These are phyloP conservation scores for Mortierella sp. DNA, from an alignment of 371 early-diverging fungal species.

Conservation along the genomic window DNA sequence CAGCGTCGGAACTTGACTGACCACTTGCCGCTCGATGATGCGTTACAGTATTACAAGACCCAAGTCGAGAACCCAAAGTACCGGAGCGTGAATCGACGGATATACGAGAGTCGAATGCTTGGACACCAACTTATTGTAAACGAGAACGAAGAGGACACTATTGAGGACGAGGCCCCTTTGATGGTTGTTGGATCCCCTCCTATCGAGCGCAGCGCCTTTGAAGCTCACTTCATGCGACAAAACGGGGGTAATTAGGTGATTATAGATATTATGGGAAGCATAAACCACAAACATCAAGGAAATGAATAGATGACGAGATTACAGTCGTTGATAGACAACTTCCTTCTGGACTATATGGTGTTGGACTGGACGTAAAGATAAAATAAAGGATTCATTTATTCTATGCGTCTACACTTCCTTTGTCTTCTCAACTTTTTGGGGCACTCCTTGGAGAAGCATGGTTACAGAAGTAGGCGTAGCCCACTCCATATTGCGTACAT, in stretches of 20 bases:
- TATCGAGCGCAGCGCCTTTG: constrained; percentile 14
- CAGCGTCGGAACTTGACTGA: constrained; percentile 68
- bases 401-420: constrained; percentile 4
- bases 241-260: background rate
- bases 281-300: background rate
- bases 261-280: background rate
- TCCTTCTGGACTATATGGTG: no score
- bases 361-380: no score
- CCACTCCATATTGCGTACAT: constrained; percentile 48
- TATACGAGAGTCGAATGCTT: constrained; percentile 50
- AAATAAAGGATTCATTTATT: background rate
- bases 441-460: constrained; percentile 42
- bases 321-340: no score
- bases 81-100: constrained; percentile 48
- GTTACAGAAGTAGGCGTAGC: constrained; percentile 40
- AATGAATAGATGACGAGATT: background rate
- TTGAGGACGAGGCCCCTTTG: constrained; percentile 46
- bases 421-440: constrained; percentile 20
- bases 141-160: constrained; percentile 18
- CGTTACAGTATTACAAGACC: constrained; percentile 57
- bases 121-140: constrained; percentile 48
- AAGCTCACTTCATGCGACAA: constrained; percentile 14
- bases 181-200: constrained; percentile 48
- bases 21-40: constrained; percentile 65
- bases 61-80: constrained; percentile 56